phyloP scores from a whole-genome alignment of 1,284 basidiomycete genomes.

The Cryptococcus sp. region DNA sequence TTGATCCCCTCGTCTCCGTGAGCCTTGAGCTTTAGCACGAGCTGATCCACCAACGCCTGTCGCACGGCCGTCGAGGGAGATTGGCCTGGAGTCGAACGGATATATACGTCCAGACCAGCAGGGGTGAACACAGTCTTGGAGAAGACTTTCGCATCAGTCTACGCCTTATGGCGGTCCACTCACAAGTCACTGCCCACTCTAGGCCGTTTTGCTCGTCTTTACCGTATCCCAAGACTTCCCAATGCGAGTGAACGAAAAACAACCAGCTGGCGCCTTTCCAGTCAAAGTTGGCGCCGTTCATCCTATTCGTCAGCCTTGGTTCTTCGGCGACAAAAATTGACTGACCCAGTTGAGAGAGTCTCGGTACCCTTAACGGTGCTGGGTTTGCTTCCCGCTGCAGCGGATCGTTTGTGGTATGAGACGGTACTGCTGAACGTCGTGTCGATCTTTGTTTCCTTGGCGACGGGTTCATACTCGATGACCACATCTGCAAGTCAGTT shows the following conservation, averaged over 20 bases:
- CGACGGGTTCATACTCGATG: slow-evolving; percentile 47
- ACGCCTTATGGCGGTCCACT: slow-evolving; percentile 7
- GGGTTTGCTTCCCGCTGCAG: slow-evolving; percentile 26
- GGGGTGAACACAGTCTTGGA: slow-evolving; percentile 54
- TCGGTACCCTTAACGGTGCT: slow-evolving; percentile 48
- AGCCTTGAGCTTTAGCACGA: slow-evolving; percentile 15
- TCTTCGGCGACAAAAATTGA: not conserved
- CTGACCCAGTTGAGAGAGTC: slow-evolving; percentile 23
- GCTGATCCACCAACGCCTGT: slow-evolving; percentile 12
- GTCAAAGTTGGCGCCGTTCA: slow-evolving; percentile 47
- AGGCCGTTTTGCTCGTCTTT: slow-evolving; percentile 33
- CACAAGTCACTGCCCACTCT: slow-evolving; percentile 52
- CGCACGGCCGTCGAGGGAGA: slow-evolving; percentile 5
- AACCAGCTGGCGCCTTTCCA: slow-evolving; percentile 52
- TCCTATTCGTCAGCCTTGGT: slow-evolving; percentile 5
- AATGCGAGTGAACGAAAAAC: slow-evolving; percentile 49
- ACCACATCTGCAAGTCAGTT: slow-evolving; percentile 43
- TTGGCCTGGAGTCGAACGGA: slow-evolving; percentile 25
- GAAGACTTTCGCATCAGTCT: slow-evolving; percentile 42
- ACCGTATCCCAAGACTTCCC: slow-evolving; percentile 52
- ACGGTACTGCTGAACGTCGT: slow-evolving; percentile 48
- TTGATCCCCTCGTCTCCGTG: slow-evolving; percentile 16
- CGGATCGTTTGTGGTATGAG: slow-evolving; percentile 41
- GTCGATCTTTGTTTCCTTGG: slow-evolving; percentile 16
- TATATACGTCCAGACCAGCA: slow-evolving; percentile 52